Evolutionary conservation across 345 rosid species (phyloP), one percentile per base, ranked within the genome.

Genomic region (Arabis hirsuta): DNA sequence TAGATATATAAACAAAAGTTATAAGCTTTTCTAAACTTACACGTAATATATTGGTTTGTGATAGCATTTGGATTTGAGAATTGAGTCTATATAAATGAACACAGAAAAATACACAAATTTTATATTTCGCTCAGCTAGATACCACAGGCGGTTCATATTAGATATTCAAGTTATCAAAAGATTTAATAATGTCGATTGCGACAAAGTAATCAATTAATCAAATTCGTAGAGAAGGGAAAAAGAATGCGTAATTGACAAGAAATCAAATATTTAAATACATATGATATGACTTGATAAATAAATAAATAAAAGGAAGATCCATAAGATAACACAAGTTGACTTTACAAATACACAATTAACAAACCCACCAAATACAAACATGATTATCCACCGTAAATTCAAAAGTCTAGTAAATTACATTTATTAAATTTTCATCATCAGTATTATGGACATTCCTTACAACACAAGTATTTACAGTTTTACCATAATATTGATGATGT

Each of bases 401-500:
- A 6, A 32, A 46, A 55, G 29, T 7, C 14, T 13, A 57, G 44
- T 48, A 60, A 12, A 41, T 41, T 66, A 57, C 67, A 60, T 43
- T 47, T 60, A 20, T 38, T 56, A 57, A 26, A 12, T 56, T 38
- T 22, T 29, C 26, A 16, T 55, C 74, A 55, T 54, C 75, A 62
- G 47, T 62, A 54, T 20, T 69, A 56, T 69, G 60, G 75, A 39
- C 27, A n/a, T 62, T 47, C 32, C 2, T 52, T 19, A 36, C 39
- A 13, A 57, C 48, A 59, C 31, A 2, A 57, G 48, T 68, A 75
- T 76, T 26, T 76, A 76, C 79, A 76, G 63, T 62, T 76, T 62
- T 9, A 55, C 79, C 74, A 76, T 38, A 56, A 27, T 62, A 69
- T 62, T 32, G 70, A 62, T 38, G 63, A 68, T 56, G 32, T 45